phyloP scores from a whole-genome alignment of 768 basidiomycete species.

The Hygrophorus russula region DNA sequence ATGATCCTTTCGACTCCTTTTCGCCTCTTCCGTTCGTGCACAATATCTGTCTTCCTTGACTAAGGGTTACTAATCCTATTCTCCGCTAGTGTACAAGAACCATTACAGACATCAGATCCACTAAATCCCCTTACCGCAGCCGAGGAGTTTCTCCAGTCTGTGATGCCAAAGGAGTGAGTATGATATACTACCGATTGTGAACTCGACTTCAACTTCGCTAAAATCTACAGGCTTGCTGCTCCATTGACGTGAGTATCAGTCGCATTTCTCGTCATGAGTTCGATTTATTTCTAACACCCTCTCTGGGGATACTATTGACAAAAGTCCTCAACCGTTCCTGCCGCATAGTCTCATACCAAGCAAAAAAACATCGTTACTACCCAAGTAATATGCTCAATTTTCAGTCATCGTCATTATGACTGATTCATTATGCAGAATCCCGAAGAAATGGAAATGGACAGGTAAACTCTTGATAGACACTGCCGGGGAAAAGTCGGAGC shows the following conservation, averaged over 20 bases:
- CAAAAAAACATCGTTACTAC: constrained; percentile 8
- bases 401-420: not conserved
- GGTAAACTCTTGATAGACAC: constrained; percentile 39
- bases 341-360: constrained; percentile 7
- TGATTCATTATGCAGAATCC: constrained; percentile 28
- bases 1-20: constrained; percentile 1
- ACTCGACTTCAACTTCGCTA: not conserved
- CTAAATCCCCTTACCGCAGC: constrained; percentile 9
- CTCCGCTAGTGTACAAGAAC: not conserved
- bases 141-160: constrained; percentile 23
- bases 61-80: not conserved
- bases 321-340: constrained; percentile 13
- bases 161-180: constrained; percentile 32
- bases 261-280: not conserved
- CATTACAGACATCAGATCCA: no score
- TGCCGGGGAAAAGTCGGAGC: constrained; percentile 24
- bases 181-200: not conserved
- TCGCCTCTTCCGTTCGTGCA: not conserved
- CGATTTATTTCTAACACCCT: not conserved
- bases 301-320: constrained; percentile 9
- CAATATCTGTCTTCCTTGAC: no score
- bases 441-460: constrained; percentile 56
- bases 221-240: constrained; percentile 19
- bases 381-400: constrained; percentile 11
- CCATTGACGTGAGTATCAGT: constrained; percentile 19